These are phyloP conservation scores for Arabis alpina DNA, from an alignment of 345 rosid species.

Conservation along the genomic window DNA sequence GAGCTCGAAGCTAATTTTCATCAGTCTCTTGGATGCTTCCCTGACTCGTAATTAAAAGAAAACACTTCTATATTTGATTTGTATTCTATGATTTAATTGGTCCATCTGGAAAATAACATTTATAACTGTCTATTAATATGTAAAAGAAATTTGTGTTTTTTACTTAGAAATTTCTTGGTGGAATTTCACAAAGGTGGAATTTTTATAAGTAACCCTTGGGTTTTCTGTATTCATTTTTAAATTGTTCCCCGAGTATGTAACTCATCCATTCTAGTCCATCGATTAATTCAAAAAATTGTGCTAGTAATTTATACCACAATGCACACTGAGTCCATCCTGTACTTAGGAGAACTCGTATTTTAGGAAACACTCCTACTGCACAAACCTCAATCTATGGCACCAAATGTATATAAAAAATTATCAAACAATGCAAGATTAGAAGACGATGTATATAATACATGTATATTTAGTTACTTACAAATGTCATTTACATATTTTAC, in stretches of 20 bases:
- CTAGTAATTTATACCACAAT: background rate
- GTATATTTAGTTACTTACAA: background rate
- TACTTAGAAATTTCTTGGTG: constrained; percentile 25
- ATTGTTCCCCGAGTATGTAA: background rate
- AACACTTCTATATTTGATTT: constrained; percentile 28
- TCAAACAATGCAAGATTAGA: background rate
- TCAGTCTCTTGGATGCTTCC: constrained; percentile 67
- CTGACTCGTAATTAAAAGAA: constrained; percentile 51
- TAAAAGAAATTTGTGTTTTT: constrained; percentile 36
- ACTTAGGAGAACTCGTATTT: constrained; percentile 1
- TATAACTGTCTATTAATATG: constrained; percentile 36
- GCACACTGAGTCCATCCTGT: constrained; percentile 4
- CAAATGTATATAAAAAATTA: background rate
- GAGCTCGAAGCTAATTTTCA: constrained; percentile 47
- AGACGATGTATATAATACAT: too few species aligned
- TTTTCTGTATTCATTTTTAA: constrained; percentile 8
- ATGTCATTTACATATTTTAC: too few species aligned
- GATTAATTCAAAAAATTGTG: background rate
- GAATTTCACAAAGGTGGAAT: constrained; percentile 42
- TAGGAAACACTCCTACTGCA: background rate
- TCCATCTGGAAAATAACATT: constrained; percentile 42
- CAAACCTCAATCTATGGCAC: background rate
- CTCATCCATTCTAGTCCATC: constrained; percentile 10
- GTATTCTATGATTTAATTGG: constrained; percentile 46
- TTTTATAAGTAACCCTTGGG: background rate